Evolutionary conservation across 2,329 filamentous ascomycete species (phyloP).

Genomic region (Colletotrichum tamarilloi): DNA sequence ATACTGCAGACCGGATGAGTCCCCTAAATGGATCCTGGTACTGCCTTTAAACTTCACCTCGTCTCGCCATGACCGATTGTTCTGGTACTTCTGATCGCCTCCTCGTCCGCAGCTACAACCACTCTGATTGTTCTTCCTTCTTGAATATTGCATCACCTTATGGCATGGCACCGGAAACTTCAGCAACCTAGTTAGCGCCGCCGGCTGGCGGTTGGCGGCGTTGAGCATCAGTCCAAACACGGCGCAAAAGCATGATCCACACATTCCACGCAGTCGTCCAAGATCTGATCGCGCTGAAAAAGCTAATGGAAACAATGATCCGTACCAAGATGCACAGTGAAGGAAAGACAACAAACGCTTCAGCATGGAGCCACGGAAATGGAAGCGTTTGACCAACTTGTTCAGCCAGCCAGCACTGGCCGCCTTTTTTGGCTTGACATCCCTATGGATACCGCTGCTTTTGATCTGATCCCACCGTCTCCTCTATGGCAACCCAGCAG

Average conservation of each 20-base stretch:
- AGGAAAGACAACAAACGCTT: not conserved
- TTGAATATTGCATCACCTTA: slow-evolving; percentile 2
- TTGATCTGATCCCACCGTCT: slow-evolving; percentile 14
- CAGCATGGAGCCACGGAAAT: not conserved
- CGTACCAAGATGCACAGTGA: not conserved
- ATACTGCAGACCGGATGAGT: not conserved
- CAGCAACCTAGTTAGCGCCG: not conserved
- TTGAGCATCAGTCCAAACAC: slow-evolving; percentile 25
- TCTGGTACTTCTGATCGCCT: not conserved
- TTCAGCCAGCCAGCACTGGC: not conserved
- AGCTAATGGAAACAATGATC: slow-evolving; percentile 20
- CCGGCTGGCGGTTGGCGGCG: slow-evolving; percentile 1
- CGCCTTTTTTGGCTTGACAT: not conserved
- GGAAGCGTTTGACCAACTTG: slow-evolving; percentile 4
- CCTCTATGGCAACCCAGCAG: slow-evolving; percentile 16
- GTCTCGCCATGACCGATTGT: not conserved
- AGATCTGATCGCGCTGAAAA: slow-evolving; percentile 31
- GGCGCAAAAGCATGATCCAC: slow-evolving; percentile 34
- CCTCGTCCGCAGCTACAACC: not conserved
- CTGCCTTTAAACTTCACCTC: not conserved
- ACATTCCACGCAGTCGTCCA: slow-evolving; percentile 29
- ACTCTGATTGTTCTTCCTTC: not conserved
- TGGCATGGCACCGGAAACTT: slow-evolving; percentile 14
- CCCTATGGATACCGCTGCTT: slow-evolving; percentile 7
- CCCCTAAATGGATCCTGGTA: not conserved